Evolutionary conservation across 2,329 filamentous ascomycete species (phyloP).

Genomic region (Simplicillium sp.): DNA sequence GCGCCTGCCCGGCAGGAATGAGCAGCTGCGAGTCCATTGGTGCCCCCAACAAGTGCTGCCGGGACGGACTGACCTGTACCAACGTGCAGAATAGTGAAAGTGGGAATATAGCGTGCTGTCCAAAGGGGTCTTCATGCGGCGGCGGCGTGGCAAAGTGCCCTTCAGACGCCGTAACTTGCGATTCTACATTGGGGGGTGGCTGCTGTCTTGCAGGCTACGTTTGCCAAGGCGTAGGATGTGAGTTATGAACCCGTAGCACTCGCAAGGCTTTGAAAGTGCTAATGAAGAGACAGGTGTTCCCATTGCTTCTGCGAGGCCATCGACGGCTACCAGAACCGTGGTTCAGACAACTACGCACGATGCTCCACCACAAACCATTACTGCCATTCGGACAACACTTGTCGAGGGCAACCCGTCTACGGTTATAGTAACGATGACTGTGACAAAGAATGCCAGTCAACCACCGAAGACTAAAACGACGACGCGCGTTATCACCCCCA

Average conservation of each 20-base stretch:
- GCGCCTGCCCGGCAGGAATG: constrained; percentile 61
- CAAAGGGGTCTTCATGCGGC: constrained; percentile 51
- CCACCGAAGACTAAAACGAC: constrained; percentile 27
- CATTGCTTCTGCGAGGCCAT: constrained; percentile 18
- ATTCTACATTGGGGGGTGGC: constrained; percentile 56
- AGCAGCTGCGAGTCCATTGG: constrained; percentile 54
- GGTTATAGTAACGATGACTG: constrained; percentile 28
- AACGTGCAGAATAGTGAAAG: constrained; percentile 50
- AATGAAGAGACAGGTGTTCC: constrained; percentile 17
- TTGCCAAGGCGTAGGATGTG: constrained; percentile 63
- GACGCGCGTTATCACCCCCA: constrained; percentile 22
- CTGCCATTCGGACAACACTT: constrained; percentile 28
- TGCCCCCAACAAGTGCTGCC: constrained; percentile 64
- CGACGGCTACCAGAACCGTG: constrained; percentile 8
- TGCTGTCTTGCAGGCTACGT: constrained; percentile 67
- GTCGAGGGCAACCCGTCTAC: constrained; percentile 26
- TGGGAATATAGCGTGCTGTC: constrained; percentile 69
- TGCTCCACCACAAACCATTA: constrained; percentile 19
- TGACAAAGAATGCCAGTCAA: constrained; percentile 25
- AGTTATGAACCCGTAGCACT: constrained; percentile 19
- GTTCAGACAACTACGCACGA: constrained; percentile 10
- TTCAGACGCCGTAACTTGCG: constrained; percentile 54
- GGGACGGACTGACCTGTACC: constrained; percentile 56
- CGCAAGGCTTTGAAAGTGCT: constrained; percentile 5
- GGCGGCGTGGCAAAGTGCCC: constrained; percentile 54